Conservation (phyloP, 2,329 filamentous ascomycete species). For the Colletotrichum cordylinicola region DNA sequence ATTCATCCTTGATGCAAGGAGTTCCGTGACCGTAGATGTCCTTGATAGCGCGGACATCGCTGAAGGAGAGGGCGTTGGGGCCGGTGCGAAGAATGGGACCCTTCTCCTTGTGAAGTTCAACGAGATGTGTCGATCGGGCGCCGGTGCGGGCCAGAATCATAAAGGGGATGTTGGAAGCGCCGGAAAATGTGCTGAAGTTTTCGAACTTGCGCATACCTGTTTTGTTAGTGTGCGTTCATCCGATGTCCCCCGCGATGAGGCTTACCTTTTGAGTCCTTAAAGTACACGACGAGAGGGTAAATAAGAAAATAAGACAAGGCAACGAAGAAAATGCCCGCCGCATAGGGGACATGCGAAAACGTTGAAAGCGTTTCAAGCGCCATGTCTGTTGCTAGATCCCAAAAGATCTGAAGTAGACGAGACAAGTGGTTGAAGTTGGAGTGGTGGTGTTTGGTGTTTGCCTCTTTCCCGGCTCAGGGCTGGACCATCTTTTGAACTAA, state of each 20-base stretch:
- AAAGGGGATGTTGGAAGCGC: slow-evolving; percentile 51
- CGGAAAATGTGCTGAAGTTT: slow-evolving; percentile 46
- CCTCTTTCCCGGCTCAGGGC: neutral
- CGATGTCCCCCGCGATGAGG: neutral
- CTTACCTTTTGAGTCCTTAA: slow-evolving; percentile 47
- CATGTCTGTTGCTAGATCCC: neutral
- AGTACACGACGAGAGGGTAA: slow-evolving; percentile 46
- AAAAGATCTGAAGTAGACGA: neutral
- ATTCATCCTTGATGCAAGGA: slow-evolving; percentile 53
- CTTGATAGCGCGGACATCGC: slow-evolving; percentile 47
- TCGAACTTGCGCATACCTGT: slow-evolving; percentile 50
- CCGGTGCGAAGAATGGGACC: slow-evolving; percentile 49
- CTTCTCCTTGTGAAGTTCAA: slow-evolving; percentile 47
- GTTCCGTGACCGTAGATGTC: slow-evolving; percentile 57
- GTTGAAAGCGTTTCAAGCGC: neutral
- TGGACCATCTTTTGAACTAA: neutral
- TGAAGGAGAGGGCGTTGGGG: slow-evolving; percentile 48
- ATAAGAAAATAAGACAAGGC: slow-evolving; percentile 38
- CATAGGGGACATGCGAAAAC: neutral
- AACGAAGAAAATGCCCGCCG: slow-evolving; percentile 20
- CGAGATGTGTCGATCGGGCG: slow-evolving; percentile 46
- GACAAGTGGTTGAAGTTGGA: neutral
- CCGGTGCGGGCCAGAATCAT: slow-evolving; percentile 48
- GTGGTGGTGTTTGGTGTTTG: neutral
- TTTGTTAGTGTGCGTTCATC: neutral